Conservation (phyloP, 75 land plant genomes). For the Sequoia sempervirens region DNA sequence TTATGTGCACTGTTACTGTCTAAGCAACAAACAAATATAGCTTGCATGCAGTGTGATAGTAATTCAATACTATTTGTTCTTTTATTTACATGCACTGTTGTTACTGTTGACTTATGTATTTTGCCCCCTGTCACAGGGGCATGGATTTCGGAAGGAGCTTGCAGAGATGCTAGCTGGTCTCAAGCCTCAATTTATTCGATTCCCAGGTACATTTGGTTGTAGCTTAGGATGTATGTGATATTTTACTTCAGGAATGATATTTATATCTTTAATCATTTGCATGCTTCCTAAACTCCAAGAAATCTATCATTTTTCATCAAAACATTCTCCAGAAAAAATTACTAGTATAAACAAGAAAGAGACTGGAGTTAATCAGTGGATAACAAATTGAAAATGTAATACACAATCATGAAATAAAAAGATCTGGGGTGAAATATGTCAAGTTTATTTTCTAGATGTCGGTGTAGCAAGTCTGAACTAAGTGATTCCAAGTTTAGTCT, state of each 20-base stretch:
- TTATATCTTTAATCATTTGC: background rate
- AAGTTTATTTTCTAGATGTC: background rate
- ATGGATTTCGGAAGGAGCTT: constrained; percentile 69
- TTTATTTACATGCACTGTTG: background rate
- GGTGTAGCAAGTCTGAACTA: background rate
- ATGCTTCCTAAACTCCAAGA: background rate
- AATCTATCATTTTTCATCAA: background rate
- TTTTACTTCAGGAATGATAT: background rate
- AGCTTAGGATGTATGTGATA: background rate
- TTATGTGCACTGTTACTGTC: background rate
- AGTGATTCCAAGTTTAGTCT: background rate
- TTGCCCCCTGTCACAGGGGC: constrained; percentile 40
- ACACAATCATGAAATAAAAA: background rate
- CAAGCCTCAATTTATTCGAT: constrained; percentile 72
- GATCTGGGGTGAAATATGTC: background rate
- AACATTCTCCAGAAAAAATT: background rate
- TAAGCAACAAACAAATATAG: too few relatives aligned
- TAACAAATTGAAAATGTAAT: background rate
- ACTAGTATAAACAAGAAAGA: background rate
- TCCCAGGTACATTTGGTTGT: constrained; percentile 55
- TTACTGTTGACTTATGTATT: constrained; percentile 1
- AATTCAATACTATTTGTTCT: background rate
- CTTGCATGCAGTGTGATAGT: background rate
- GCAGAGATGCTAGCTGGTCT: constrained; percentile 46
- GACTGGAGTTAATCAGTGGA: background rate